Percentiles rank a stretch among this genome's conserved stretches.
These are phyloP conservation scores for Boletus vermiculosoides DNA, from an alignment of 768 basidiomycete genomes.

Conservation along the genomic window DNA sequence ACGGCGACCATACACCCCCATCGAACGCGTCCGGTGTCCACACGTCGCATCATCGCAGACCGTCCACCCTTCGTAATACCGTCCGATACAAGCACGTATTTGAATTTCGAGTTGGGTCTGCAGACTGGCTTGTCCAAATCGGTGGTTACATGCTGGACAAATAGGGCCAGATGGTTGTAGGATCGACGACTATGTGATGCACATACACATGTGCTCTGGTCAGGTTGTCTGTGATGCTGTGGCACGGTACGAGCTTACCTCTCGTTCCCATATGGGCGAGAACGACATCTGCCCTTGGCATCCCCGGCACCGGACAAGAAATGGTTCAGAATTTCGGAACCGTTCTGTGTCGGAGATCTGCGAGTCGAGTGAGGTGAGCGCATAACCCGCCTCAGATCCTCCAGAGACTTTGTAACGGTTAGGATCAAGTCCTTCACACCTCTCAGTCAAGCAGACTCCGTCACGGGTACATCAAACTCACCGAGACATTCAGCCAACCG, in stretches of 20 bases:
- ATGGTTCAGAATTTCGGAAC: slow-evolving; percentile 72
- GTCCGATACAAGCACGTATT: slow-evolving; percentile 70
- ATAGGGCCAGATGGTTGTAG: slow-evolving; percentile 61
- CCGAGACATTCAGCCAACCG: slow-evolving; percentile 95
- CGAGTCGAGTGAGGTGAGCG: slow-evolving; percentile 81
- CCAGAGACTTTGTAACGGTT: slow-evolving; percentile 47
- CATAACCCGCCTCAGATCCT: slow-evolving; percentile 51
- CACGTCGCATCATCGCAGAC: slow-evolving; percentile 87
- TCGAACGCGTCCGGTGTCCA: slow-evolving; percentile 81
- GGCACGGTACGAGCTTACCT: slow-evolving; percentile 39
- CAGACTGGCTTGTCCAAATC: slow-evolving; percentile 58
- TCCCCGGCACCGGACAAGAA: slow-evolving; percentile 72
- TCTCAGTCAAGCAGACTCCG: not conserved
- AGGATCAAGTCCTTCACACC: slow-evolving; percentile 55
- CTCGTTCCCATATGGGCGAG: slow-evolving; percentile 55
- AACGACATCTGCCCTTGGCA: slow-evolving; percentile 66
- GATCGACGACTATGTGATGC: slow-evolving; percentile 54
- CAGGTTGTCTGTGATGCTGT: not conserved
- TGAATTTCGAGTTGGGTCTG: slow-evolving; percentile 85
- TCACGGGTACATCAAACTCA: slow-evolving; percentile 33
- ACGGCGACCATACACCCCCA: slow-evolving; percentile 86
- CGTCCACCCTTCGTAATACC: slow-evolving; percentile 89
- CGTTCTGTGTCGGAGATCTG: slow-evolving; percentile 86
- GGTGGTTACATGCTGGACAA: slow-evolving; percentile 65
- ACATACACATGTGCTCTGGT: not conserved